Evolutionary conservation across 768 basidiomycete species (phyloP).

Genomic region (Tylopilus rubrobrunneus): DNA sequence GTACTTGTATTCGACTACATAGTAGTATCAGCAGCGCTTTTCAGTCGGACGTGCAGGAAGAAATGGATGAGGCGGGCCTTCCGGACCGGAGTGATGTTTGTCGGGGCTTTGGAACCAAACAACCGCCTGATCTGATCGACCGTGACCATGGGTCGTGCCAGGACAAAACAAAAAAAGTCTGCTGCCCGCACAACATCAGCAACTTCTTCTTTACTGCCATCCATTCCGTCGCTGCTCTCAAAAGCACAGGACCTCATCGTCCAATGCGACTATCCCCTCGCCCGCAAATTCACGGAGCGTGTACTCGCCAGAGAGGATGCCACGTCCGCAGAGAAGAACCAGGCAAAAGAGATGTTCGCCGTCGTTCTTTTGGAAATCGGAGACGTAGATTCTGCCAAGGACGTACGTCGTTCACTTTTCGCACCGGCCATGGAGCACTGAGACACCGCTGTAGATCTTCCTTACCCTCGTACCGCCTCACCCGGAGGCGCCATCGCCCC

Average conservation of each 20-base stretch:
- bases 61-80: too few species aligned
- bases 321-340: conserved; percentile 44
- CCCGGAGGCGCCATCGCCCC: conserved; percentile 52
- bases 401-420: conserved; percentile 40
- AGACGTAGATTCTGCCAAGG: conserved; percentile 66
- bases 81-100: conserved; percentile 5
- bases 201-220: conserved; percentile 31
- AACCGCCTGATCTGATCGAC: conserved; percentile 11
- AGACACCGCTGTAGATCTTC: conserved; percentile 50
- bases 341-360: conserved; percentile 79
- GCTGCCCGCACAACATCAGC: conserved; percentile 10
- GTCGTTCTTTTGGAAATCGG: conserved; percentile 77
- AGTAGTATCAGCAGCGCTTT: too few species aligned
- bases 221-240: conserved; percentile 55
- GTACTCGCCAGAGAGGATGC: conserved; percentile 55
- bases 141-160: conserved; percentile 61
- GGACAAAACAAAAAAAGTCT: conserved; percentile 37
- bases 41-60: too few species aligned
- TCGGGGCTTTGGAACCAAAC: conserved; percentile 17
- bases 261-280: conserved; percentile 83
- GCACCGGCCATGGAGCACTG: neutral
- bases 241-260: conserved; percentile 80
- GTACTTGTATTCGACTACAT: too few species aligned
- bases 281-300: conserved; percentile 65
- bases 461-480: conserved; percentile 55